Conservation (phyloP, 1,139 yeast species). For the Yamadazyma triangularis region DNA sequence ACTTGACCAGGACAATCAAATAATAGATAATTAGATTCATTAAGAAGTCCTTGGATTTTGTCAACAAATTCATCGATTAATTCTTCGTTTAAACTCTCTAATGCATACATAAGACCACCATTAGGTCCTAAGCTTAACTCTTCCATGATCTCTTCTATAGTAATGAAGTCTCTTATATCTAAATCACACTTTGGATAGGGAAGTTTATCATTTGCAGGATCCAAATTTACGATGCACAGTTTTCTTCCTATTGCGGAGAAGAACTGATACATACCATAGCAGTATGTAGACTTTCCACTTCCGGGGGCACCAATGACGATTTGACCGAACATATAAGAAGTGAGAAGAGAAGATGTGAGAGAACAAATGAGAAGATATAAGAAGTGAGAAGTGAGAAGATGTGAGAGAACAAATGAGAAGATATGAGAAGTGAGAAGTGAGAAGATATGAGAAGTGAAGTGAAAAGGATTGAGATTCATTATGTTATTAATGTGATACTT, state of each 20-base stretch:
- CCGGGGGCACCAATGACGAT: slow-evolving; percentile 98
- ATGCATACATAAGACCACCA: slow-evolving; percentile 88
- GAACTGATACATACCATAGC: slow-evolving; percentile 89
- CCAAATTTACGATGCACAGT: slow-evolving; percentile 76
- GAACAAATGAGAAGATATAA: no score
- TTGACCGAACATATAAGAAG: slow-evolving; percentile 79
- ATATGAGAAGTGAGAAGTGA: no score
- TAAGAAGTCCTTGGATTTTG: slow-evolving; percentile 51
- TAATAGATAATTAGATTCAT: slow-evolving; percentile 64
- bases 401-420: no score
- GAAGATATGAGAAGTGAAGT: no score
- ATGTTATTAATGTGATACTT: no score
- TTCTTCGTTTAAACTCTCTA: slow-evolving; percentile 54
- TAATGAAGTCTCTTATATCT: slow-evolving; percentile 84
- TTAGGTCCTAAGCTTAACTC: slow-evolving; percentile 84
- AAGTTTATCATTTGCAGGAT: slow-evolving; percentile 87
- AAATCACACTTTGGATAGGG: slow-evolving; percentile 74
- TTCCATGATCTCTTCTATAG: slow-evolving; percentile 86
- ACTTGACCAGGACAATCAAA: slow-evolving; percentile 77
- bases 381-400: no score
- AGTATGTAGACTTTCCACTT: slow-evolving; percentile 92
- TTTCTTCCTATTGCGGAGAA: slow-evolving; percentile 90
- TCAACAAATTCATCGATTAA: slow-evolving; percentile 55
- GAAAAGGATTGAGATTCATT: no score
- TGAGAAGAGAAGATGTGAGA: no score